Evolutionary conservation across 2,329 filamentous ascomycete genomes (phyloP).

Genomic region (Cadophora sp.): DNA sequence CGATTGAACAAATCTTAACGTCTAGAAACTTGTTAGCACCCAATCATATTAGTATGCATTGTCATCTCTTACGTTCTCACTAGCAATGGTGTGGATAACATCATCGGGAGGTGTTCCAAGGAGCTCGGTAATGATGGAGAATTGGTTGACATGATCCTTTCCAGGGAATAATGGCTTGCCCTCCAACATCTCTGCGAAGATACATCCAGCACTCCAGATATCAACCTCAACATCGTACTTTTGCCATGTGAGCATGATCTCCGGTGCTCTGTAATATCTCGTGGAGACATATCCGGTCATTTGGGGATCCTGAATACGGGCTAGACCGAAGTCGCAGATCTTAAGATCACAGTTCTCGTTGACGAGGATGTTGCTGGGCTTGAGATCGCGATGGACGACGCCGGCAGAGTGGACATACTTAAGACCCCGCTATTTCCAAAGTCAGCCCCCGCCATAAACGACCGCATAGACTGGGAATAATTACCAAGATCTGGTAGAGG

Average conservation of each 20-base stretch:
- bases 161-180: slow-evolving; percentile 98
- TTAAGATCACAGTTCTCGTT: slow-evolving; percentile 99
- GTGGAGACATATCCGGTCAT: slow-evolving; percentile 99
- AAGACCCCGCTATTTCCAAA: slow-evolving; percentile 75
- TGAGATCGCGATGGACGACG: slow-evolving; percentile 96
- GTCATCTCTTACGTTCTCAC: slow-evolving; percentile 79
- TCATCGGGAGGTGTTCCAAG: slow-evolving; percentile 96
- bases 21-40: slow-evolving; percentile 60
- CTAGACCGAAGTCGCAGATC: slow-evolving; percentile 98
- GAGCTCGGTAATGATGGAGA: slow-evolving; percentile 98
- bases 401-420: slow-evolving; percentile 99
- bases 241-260: slow-evolving; percentile 99
- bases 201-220: slow-evolving; percentile 99
- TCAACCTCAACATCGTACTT: slow-evolving; percentile 99
- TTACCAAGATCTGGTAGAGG: slow-evolving; percentile 96
- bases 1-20: slow-evolving; percentile 95
- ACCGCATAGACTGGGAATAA: slow-evolving; percentile 42
- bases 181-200: slow-evolving; percentile 99
- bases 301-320: slow-evolving; percentile 97
- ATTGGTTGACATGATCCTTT: slow-evolving; percentile 99
- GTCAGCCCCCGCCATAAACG: slow-evolving; percentile 28
- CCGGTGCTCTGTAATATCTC: slow-evolving; percentile 96
- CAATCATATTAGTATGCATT: neutral
- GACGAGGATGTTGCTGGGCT: slow-evolving; percentile 98
- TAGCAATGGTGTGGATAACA: slow-evolving; percentile 98